phyloP scores from a whole-genome alignment of 306 rosid species.

The Crataegus laevigata region DNA sequence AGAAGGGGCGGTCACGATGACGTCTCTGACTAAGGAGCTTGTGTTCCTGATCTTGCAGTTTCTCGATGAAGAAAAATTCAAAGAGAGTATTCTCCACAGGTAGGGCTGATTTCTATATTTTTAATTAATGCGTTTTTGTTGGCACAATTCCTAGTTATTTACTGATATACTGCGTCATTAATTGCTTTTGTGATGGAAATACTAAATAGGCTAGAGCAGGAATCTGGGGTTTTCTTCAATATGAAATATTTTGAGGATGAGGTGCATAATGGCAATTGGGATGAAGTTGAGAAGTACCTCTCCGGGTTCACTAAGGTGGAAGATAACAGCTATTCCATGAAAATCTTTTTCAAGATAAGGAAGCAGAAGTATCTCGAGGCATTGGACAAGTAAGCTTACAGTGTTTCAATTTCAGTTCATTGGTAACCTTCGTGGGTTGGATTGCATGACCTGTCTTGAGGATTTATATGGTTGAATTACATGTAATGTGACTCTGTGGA shows the following conservation, averaged over 20 bases:
- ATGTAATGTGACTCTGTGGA: slow-evolving; percentile 4
- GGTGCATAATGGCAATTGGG: slow-evolving; percentile 98
- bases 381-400: slow-evolving; percentile 76
- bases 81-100: no score
- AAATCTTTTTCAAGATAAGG: no score
- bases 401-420: background rate
- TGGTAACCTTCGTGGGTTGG: no score
- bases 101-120: no score
- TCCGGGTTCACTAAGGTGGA: slow-evolving; percentile 93
- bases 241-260: slow-evolving; percentile 98
- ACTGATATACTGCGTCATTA: slow-evolving; percentile 21
- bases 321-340: no score
- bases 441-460: background rate
- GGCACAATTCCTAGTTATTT: slow-evolving; percentile 9
- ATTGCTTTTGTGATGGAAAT: slow-evolving; percentile 17
- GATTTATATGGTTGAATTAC: slow-evolving; percentile 5
- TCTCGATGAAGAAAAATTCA: no score
- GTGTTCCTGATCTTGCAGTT: no score
- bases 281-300: slow-evolving; percentile 89
- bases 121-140: background rate
- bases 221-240: slow-evolving; percentile 94
- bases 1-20: no score
- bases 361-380: slow-evolving; percentile 98
- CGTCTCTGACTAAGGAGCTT: no score
- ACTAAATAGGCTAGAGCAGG: slow-evolving; percentile 83